These are phyloP conservation scores for Diaporthe capsici DNA, from an alignment of 2,329 filamentous ascomycete species.

Conservation along the genomic window DNA sequence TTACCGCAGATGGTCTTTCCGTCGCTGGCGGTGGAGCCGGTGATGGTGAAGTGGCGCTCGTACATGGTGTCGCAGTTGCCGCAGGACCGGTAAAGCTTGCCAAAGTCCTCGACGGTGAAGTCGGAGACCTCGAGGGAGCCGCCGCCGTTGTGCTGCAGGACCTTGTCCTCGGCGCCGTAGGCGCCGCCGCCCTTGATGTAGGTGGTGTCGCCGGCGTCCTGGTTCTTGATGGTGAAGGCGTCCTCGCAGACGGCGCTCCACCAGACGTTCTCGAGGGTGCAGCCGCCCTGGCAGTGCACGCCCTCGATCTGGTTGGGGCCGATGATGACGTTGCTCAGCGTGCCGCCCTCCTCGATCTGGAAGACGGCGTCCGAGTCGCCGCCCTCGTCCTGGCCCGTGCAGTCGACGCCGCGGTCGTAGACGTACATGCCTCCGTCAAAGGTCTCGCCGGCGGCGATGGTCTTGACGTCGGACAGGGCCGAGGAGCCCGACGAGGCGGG, in stretches of 20 bases:
- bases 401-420: constrained; percentile 30
- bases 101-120: constrained; percentile 59
- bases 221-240: constrained; percentile 52
- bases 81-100: constrained; percentile 63
- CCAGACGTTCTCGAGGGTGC: constrained; percentile 56
- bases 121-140: constrained; percentile 52
- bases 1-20: constrained; percentile 47
- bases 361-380: constrained; percentile 60
- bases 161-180: constrained; percentile 53
- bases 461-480: constrained; percentile 12
- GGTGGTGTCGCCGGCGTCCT: constrained; percentile 51
- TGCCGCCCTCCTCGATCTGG: constrained; percentile 63
- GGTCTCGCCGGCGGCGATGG: constrained; percentile 12
- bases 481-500: constrained; percentile 28
- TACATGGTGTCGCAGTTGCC: constrained; percentile 61
- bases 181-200: constrained; percentile 56
- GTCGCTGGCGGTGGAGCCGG: constrained; percentile 58
- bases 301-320: constrained; percentile 63
- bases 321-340: constrained; percentile 65
- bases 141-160: constrained; percentile 56
- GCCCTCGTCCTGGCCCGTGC: constrained; percentile 41
- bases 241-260: constrained; percentile 54
- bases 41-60: constrained; percentile 58
- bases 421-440: constrained; percentile 34
- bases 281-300: constrained; percentile 63